These are phyloP conservation scores for Fraxinus sp. DNA, from an alignment of 305 asterid genomes.

Conservation along the genomic window DNA sequence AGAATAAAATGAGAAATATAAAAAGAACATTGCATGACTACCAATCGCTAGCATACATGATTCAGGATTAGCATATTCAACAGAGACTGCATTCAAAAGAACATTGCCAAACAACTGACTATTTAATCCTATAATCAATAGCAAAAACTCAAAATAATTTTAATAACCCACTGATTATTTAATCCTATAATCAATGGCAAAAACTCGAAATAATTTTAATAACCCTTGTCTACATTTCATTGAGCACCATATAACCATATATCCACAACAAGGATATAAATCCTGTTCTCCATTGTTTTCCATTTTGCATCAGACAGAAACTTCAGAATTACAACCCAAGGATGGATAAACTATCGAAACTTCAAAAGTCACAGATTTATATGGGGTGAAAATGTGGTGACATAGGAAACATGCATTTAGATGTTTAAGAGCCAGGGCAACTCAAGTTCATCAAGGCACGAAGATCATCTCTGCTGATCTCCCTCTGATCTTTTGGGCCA, in stretches of 20 bases:
- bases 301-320: neutral
- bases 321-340: neutral
- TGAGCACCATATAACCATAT: conserved; percentile 2
- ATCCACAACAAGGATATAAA: neutral
- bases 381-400: neutral
- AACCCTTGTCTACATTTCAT: neutral
- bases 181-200: neutral
- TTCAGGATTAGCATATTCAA: neutral
- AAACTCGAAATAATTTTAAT: neutral
- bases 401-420: neutral
- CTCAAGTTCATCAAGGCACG: conserved; percentile 63
- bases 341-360: neutral
- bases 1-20: no score
- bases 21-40: neutral
- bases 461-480: conserved; percentile 64
- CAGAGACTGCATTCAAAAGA: neutral
- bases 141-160: neutral
- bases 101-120: neutral
- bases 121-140: neutral
- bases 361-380: neutral
- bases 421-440: neutral
- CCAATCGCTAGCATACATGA: neutral
- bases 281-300: neutral
- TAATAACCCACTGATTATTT: neutral
- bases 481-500: conserved; percentile 49